phyloP scores from a whole-genome alignment of 306 rosid genomes.

The Inga leiocalycina region DNA sequence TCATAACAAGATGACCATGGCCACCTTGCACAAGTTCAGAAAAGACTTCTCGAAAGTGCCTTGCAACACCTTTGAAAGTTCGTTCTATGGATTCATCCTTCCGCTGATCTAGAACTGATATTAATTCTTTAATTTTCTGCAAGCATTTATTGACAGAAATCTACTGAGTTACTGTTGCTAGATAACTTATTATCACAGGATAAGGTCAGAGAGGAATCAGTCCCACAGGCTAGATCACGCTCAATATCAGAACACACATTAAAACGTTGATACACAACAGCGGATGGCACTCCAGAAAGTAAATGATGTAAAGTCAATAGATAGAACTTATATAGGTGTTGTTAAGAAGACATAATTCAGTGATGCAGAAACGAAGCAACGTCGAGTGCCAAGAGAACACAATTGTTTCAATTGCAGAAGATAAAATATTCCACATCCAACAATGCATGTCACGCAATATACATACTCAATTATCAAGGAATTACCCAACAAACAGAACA shows the following conservation, averaged over 20 bases:
- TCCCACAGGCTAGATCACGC: conserved; percentile 5
- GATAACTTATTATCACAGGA: conserved; percentile 10
- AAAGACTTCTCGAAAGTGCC: conserved; percentile 97
- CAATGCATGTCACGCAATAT: neutral
- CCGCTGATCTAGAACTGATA: conserved; percentile 87
- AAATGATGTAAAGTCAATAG: conserved; percentile 4
- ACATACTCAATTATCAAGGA: neutral
- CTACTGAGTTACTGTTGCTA: conserved; percentile 24
- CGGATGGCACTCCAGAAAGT: conserved; percentile 3
- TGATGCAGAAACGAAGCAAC: conserved; percentile 9
- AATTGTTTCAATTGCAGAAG: conserved; percentile 15
- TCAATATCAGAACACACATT: neutral
- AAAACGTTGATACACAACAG: conserved; percentile 4
- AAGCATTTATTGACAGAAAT: conserved; percentile 29
- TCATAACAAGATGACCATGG: conserved; percentile 89
- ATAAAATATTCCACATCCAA: conserved; percentile 13
- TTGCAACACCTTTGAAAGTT: conserved; percentile 97
- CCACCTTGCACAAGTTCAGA: conserved; percentile 96
- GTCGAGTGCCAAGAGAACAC: conserved; percentile 15
- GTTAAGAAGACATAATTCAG: conserved; percentile 21
- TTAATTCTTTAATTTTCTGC: conserved; percentile 94
- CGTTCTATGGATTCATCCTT: conserved; percentile 97
- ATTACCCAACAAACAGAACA: conserved; percentile 14
- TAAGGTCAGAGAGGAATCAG: conserved; percentile 29
- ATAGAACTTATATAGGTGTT: neutral